Conservation (phyloP, 495 filamentous ascomycete species). For the Stereocaulon alpinum region DNA sequence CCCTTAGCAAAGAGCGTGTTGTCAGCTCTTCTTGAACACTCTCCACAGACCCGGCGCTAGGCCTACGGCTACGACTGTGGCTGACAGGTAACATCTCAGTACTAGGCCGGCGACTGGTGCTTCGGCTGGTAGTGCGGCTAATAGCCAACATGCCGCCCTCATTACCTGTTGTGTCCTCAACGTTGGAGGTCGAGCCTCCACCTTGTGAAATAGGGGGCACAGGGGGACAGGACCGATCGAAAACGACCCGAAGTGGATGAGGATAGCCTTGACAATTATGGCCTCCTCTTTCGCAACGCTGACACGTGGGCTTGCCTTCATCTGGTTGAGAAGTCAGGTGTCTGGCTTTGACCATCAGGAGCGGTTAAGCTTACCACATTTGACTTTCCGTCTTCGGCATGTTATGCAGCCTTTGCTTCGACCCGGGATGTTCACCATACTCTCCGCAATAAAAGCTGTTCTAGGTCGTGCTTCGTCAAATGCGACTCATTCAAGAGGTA, state of each 20-base stretch:
- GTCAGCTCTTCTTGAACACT: neutral
- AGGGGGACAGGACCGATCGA: constrained; percentile 3
- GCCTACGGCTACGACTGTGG: neutral
- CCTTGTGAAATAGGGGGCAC: neutral
- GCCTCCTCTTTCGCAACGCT: constrained; percentile 21
- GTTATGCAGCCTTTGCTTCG: constrained; percentile 29
- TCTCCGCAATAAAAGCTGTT: neutral
- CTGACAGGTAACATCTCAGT: neutral
- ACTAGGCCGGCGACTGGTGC: neutral
- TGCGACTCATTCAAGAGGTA: neutral
- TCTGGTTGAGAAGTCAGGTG: constrained; percentile 14
- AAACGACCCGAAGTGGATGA: constrained; percentile 4
- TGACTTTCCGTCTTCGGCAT: constrained; percentile 24
- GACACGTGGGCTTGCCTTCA: constrained; percentile 24
- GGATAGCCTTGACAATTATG: constrained; percentile 24
- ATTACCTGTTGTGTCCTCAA: neutral
- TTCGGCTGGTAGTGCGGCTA: neutral
- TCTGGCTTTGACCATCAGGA: neutral
- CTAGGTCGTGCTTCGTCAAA: neutral
- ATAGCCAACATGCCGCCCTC: constrained; percentile 2
- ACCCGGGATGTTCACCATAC: constrained; percentile 26
- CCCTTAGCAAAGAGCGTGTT: neutral
- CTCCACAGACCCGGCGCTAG: neutral
- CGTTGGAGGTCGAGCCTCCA: neutral
- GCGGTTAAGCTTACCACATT: constrained; percentile 22